Percentiles rank a stretch among this genome's conserved stretches.
These are phyloP conservation scores for Actinomucor elegans DNA, from an alignment of 371 early-diverging fungal species.

Conservation along the genomic window DNA sequence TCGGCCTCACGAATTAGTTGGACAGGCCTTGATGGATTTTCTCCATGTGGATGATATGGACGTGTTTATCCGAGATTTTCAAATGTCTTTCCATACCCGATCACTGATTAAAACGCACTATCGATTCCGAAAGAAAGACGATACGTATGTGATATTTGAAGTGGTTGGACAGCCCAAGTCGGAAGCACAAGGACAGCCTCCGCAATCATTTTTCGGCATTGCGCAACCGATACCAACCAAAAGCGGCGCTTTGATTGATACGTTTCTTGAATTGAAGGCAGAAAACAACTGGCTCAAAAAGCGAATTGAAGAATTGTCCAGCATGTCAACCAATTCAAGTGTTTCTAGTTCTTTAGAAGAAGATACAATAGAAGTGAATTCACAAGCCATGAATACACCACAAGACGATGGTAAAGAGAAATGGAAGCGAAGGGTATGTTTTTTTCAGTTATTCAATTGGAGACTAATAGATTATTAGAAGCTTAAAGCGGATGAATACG, in stretches of 20 bases:
- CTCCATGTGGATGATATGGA: slow-evolving; percentile 63
- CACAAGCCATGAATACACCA: too few species aligned
- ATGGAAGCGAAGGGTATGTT: slow-evolving; percentile 25
- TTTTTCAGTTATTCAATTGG: neutral
- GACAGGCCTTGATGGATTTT: slow-evolving; percentile 53
- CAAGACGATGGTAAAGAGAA: slow-evolving; percentile 23
- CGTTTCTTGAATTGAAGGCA: slow-evolving; percentile 54
- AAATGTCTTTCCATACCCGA: slow-evolving; percentile 44
- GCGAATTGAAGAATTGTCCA: slow-evolving; percentile 34
- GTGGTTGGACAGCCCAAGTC: slow-evolving; percentile 50
- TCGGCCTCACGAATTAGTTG: slow-evolving; percentile 58
- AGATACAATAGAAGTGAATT: too few species aligned
- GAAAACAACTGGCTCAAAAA: slow-evolving; percentile 53
- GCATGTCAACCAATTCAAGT: neutral
- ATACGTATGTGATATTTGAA: slow-evolving; percentile 47
- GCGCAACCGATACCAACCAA: slow-evolving; percentile 53
- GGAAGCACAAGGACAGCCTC: slow-evolving; percentile 24
- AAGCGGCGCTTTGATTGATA: slow-evolving; percentile 49
- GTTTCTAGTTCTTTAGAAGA: neutral
- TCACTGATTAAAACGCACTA: slow-evolving; percentile 45
- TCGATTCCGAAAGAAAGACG: slow-evolving; percentile 55
- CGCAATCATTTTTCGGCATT: slow-evolving; percentile 52
- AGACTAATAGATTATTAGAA: too few species aligned
- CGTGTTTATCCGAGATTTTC: slow-evolving; percentile 49
- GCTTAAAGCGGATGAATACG: slow-evolving; percentile 39